Conservation (phyloP, 2,329 filamentous ascomycete species). For the Colletotrichum phormii region DNA sequence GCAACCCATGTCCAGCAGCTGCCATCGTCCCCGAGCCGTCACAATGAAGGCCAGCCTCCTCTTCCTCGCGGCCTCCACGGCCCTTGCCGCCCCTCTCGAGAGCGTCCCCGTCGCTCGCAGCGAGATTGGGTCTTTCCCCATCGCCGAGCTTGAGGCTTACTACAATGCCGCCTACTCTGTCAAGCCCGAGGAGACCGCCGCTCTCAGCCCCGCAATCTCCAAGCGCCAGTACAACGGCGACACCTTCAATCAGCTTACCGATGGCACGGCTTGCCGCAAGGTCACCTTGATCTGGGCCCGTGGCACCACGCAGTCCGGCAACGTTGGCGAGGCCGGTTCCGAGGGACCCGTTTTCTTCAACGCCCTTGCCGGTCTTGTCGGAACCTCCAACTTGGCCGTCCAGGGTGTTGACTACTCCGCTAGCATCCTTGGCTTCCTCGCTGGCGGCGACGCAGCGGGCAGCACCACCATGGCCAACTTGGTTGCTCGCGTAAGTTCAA, state of each 20-base stretch:
- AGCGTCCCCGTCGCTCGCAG: conserved; percentile 4
- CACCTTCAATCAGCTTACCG: conserved; percentile 38
- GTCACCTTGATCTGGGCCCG: conserved; percentile 68
- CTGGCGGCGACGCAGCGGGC: conserved; percentile 56
- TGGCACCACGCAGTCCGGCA: conserved; percentile 64
- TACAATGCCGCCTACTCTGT: conserved; percentile 22
- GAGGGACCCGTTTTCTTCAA: conserved; percentile 63
- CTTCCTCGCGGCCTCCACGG: conserved; percentile 27
- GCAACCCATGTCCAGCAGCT: conserved; percentile 10
- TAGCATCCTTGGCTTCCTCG: conserved; percentile 55
- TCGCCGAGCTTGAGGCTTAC: conserved; percentile 36
- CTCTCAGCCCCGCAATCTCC: conserved; percentile 8
- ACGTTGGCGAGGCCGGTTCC: conserved; percentile 57
- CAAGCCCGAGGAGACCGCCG: neutral
- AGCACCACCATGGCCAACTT: conserved; percentile 52
- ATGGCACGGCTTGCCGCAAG: conserved; percentile 50
- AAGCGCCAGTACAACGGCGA: conserved; percentile 33
- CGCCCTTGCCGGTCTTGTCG: conserved; percentile 54
- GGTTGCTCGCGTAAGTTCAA: conserved; percentile 3
- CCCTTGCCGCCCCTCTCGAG: conserved; percentile 29
- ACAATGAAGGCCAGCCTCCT: conserved; percentile 35
- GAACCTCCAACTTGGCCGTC: conserved; percentile 56
- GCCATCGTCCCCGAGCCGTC: neutral
- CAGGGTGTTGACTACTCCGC: conserved; percentile 67
- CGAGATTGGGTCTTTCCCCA: conserved; percentile 21